A percentile compares a stretch with the other conserved stretches of the same genome.
phyloP scores from a whole-genome alignment of 176 grass and related monocot species.

The Secale cereale region DNA sequence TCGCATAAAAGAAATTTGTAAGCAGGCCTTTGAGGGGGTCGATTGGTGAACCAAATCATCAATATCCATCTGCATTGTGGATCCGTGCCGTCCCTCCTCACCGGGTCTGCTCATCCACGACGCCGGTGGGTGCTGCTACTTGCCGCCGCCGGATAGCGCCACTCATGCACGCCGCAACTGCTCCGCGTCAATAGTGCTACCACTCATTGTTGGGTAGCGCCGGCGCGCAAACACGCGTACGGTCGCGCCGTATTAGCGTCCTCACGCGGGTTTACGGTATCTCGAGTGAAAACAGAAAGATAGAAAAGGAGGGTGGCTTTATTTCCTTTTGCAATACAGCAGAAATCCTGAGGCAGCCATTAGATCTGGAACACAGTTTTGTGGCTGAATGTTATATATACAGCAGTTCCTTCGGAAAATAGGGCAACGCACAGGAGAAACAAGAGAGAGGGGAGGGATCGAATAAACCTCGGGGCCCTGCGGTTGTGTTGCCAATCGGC shows the following conservation, averaged over 20 bases:
- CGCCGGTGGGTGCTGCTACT: neutral
- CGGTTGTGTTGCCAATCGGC: slow-evolving; percentile 5
- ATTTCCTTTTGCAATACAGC: neutral
- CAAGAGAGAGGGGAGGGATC: neutral
- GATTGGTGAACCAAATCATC: neutral
- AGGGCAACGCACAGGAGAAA: neutral
- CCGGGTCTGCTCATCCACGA: neutral
- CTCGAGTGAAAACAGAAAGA: neutral
- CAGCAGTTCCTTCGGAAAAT: neutral
- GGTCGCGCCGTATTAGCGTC: neutral
- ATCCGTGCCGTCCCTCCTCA: neutral
- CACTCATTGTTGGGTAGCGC: neutral
- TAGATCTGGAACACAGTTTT: neutral
- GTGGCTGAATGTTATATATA: neutral
- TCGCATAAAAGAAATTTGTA: neutral
- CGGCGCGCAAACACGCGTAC: neutral
- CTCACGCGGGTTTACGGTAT: neutral
- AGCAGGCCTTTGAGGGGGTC: neutral
- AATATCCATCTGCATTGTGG: neutral
- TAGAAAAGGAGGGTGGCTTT: neutral
- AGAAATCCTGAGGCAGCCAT: neutral
- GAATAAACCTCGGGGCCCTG: neutral
- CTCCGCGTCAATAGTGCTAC: neutral
- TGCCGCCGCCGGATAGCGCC: neutral
- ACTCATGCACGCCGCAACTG: neutral